phyloP scores from a whole-genome alignment of 306 rosid genomes.

The Quercus rubra region DNA sequence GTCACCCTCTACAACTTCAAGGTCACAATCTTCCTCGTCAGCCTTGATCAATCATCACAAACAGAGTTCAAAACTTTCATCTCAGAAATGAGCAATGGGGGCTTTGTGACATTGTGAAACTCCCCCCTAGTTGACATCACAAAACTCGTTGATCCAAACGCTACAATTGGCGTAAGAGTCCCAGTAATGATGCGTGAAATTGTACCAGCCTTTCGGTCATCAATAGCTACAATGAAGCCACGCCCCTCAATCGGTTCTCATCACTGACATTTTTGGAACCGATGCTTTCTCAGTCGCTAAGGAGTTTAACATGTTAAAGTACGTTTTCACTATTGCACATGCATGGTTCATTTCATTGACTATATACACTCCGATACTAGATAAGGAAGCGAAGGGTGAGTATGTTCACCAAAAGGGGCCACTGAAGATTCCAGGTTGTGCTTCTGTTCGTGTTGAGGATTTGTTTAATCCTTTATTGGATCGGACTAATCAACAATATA shows the following conservation, averaged over 20 bases:
- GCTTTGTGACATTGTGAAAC: slow-evolving; percentile 20
- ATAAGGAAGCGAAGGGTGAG: slow-evolving; percentile 24
- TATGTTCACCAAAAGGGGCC: slow-evolving; percentile 29
- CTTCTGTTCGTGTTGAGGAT: slow-evolving; percentile 32
- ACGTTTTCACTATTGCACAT: slow-evolving; percentile 15
- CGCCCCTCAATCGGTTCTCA: slow-evolving; percentile 34
- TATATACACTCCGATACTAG: slow-evolving; percentile 14
- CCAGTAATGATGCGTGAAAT: slow-evolving; percentile 27
- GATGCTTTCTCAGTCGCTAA: slow-evolving; percentile 39
- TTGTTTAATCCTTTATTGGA: slow-evolving; percentile 26
- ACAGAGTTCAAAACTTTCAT: no score
- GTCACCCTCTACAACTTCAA: no score
- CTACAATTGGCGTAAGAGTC: not conserved
- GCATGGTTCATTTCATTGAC: slow-evolving; percentile 43
- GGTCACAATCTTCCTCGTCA: no score
- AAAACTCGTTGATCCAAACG: not conserved
- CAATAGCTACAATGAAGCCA: not conserved
- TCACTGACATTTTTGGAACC: slow-evolving; percentile 50
- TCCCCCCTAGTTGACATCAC: slow-evolving; percentile 35
- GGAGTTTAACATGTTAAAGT: slow-evolving; percentile 41
- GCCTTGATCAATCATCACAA: no score
- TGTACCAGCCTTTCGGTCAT: not conserved
- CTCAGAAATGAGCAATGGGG: no score
- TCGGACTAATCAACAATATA: slow-evolving; percentile 22
- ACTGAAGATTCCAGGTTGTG: slow-evolving; percentile 37